phyloP scores from a whole-genome alignment of 176 grass and related monocot species.

The Oryza longistaminata region DNA sequence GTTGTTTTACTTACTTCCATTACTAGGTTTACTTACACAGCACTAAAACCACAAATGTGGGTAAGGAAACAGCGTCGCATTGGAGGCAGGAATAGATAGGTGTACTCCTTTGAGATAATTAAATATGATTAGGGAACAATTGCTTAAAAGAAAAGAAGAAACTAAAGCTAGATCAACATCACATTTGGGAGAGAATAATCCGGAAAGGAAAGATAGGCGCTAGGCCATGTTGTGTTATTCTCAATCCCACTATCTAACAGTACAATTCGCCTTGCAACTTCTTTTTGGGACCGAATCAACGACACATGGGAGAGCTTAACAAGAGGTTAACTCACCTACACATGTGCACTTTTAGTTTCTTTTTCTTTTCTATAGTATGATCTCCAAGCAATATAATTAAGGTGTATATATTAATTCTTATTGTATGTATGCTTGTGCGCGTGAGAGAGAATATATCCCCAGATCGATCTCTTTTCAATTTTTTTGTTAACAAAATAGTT shows the following conservation, averaged over 20 bases:
- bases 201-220: conserved; percentile 50
- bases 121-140: not conserved
- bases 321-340: conserved; percentile 31
- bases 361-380: not conserved
- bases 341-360: conserved; percentile 18
- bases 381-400: not conserved
- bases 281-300: conserved; percentile 73
- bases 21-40: no score
- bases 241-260: conserved; percentile 50
- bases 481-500: not conserved
- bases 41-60: not conserved
- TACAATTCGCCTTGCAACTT: conserved; percentile 69
- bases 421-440: not conserved
- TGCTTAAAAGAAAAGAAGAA: conserved; percentile 32
- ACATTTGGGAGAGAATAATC: conserved; percentile 65
- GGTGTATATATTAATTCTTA: not conserved
- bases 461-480: not conserved
- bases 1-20: no score
- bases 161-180: conserved; percentile 38
- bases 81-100: not conserved
- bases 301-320: conserved; percentile 56
- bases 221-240: conserved; percentile 80
- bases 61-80: not conserved
- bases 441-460: conserved; percentile 15
- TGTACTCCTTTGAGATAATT: conserved; percentile 7